A percentile compares a stretch with the other conserved stretches of the same genome.
Evolutionary conservation across 352 stramenopile genomes (phyloP).

Genomic region (Pythium inflatum): DNA sequence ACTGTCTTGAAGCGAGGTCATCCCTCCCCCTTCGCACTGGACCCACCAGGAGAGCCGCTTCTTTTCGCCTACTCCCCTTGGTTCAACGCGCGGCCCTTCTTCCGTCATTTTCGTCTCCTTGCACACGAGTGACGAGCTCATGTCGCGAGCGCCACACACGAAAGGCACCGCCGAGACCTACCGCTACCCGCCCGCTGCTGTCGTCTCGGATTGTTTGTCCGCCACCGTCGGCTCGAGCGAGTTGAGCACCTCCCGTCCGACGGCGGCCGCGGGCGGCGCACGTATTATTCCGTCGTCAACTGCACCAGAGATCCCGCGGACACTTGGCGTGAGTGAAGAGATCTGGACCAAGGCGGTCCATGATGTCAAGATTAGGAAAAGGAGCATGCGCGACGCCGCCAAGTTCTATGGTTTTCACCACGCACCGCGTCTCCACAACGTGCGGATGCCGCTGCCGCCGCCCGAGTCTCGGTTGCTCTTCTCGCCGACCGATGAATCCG

Average conservation of each 20-base stretch:
- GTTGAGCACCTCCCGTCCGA: slow-evolving; percentile 17
- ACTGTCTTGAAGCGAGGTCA: too few relatives aligned
- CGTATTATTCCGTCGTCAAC: background rate
- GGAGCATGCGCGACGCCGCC: slow-evolving; percentile 58
- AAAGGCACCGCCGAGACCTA: too few relatives aligned
- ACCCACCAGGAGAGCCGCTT: too few relatives aligned
- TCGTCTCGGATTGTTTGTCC: too few relatives aligned
- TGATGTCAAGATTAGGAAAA: slow-evolving; percentile 65
- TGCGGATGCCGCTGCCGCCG: slow-evolving; percentile 36
- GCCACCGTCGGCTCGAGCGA: too few relatives aligned
- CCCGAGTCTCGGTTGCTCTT: slow-evolving; percentile 37
- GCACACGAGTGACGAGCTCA: too few relatives aligned
- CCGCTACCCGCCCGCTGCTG: too few relatives aligned
- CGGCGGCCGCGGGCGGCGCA: background rate
- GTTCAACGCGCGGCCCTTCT: too few relatives aligned
- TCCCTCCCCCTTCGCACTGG: too few relatives aligned
- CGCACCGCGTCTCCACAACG: slow-evolving; percentile 63
- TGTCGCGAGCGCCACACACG: too few relatives aligned
- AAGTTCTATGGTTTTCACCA: slow-evolving; percentile 71
- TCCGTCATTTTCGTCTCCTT: too few relatives aligned
- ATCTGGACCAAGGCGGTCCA: slow-evolving; percentile 70
- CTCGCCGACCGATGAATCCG: slow-evolving; percentile 54
- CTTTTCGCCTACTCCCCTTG: too few relatives aligned
- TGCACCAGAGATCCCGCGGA: slow-evolving; percentile 27
- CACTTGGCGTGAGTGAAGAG: slow-evolving; percentile 46